phyloP scores from a whole-genome alignment of 202 grass and related monocot genomes.

The Zoysia matrella region DNA sequence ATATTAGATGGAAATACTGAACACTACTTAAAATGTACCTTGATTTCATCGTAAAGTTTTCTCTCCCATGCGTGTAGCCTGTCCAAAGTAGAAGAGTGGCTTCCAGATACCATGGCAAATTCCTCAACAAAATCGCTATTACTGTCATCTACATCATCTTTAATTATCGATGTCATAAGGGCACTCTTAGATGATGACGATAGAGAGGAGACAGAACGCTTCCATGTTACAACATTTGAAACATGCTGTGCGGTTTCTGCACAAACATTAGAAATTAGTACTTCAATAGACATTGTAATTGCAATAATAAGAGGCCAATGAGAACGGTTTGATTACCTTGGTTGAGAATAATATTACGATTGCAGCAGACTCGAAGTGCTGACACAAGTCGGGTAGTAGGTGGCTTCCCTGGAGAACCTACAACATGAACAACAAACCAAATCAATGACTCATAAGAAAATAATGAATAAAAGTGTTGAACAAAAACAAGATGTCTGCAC shows the following conservation, averaged over 20 bases:
- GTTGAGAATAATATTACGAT: conserved; percentile 62
- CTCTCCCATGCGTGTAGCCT: conserved; percentile 92
- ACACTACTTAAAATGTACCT: conserved; percentile 60
- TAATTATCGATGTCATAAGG: conserved; percentile 67
- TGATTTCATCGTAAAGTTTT: conserved; percentile 97
- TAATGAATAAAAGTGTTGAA: not conserved
- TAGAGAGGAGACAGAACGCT: conserved; percentile 88
- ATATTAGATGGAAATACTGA: not conserved
- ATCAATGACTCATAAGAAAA: conserved; percentile 17
- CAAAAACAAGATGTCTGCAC: conserved; percentile 8
- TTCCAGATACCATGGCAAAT: conserved; percentile 97
- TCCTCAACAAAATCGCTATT: conserved; percentile 84
- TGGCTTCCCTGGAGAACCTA: conserved; percentile 61
- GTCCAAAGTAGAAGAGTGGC: conserved; percentile 92
- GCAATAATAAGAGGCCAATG: not conserved
- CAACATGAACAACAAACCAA: conserved; percentile 28
- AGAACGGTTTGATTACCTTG: conserved; percentile 44
- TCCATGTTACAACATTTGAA: conserved; percentile 87
- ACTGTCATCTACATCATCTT: conserved; percentile 64
- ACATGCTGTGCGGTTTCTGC: conserved; percentile 73
- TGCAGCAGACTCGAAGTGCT: conserved; percentile 82
- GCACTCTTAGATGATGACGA: conserved; percentile 86
- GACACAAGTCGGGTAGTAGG: conserved; percentile 60
- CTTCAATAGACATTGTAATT: conserved; percentile 16
- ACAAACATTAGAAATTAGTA: conserved; percentile 48